Evolutionary conservation across 352 stramenopile genomes (phyloP).

Genomic region (Elongisporangium prolatum): DNA sequence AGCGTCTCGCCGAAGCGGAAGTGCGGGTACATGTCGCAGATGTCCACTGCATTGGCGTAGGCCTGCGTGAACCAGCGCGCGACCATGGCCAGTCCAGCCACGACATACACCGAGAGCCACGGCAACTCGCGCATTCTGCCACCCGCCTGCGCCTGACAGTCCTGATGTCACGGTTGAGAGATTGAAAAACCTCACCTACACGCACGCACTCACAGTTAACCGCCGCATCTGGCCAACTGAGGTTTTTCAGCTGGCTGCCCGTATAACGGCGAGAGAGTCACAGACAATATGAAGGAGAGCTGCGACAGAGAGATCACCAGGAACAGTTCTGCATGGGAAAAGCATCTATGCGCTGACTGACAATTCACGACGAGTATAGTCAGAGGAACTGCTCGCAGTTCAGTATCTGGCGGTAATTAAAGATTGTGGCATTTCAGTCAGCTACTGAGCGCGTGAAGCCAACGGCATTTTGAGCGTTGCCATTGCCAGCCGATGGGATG

Average conservation of each 20-base stretch:
- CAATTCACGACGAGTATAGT: background rate
- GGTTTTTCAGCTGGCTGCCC: background rate
- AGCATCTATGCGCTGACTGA: background rate
- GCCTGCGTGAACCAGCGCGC: constrained; percentile 40
- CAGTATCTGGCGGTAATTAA: background rate
- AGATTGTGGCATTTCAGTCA: too few species aligned
- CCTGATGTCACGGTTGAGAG: background rate
- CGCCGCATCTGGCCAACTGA: background rate
- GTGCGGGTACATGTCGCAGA: constrained; percentile 62
- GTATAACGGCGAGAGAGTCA: background rate
- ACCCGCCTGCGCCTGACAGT: background rate
- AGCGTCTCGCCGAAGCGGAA: constrained; percentile 60
- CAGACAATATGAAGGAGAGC: background rate
- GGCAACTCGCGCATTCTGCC: constrained; percentile 11
- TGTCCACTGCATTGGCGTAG: constrained; percentile 26
- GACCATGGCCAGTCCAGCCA: constrained; percentile 30
- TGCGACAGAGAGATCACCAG: background rate
- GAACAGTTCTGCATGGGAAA: background rate
- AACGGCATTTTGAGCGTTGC: background rate
- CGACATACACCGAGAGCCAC: constrained; percentile 42
- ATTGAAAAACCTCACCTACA: background rate
- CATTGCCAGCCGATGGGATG: background rate
- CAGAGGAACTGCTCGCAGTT: background rate
- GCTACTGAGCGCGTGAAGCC: background rate
- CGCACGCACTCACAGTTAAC: background rate